phyloP scores from a whole-genome alignment of 371 early-diverging fungal species.

The Circinella minor region DNA sequence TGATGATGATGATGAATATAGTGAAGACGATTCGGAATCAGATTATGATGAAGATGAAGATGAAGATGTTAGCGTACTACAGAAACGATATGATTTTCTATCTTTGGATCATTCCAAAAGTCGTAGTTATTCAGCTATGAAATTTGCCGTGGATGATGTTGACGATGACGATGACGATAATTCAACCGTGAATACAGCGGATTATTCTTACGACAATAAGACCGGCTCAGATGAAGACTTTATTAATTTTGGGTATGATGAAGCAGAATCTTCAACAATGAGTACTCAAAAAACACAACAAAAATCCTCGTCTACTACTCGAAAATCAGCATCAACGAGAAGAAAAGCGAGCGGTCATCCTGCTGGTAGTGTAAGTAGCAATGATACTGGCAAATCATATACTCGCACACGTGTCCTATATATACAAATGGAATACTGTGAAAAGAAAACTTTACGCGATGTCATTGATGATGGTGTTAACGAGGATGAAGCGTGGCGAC shows the following conservation, averaged over 20 bases:
- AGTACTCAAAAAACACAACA: conserved; percentile 7
- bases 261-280: conserved; percentile 14
- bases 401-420: conserved; percentile 70
- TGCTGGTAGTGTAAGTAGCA: conserved; percentile 25
- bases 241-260: conserved; percentile 36
- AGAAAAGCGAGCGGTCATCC: conserved; percentile 9
- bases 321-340: neutral
- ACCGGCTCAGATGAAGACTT: conserved; percentile 27
- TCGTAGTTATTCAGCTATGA: conserved; percentile 57
- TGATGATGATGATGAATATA: conserved; percentile 38
- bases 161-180: conserved; percentile 33
- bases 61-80: conserved; percentile 53
- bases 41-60: conserved; percentile 54
- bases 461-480: conserved; percentile 85
- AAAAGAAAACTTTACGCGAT: conserved; percentile 89
- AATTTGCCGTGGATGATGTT: conserved; percentile 51
- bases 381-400: conserved; percentile 24
- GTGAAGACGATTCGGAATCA: conserved; percentile 39
- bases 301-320: conserved; percentile 3
- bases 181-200: conserved; percentile 28
- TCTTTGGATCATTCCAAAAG: conserved; percentile 56
- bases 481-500: conserved; percentile 67
- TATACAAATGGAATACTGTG: conserved; percentile 99
- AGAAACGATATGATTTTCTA: conserved; percentile 60
- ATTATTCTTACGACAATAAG: conserved; percentile 35